Conservation (phyloP, 106 monocot species). For the Phalaenopsis equestris region DNA sequence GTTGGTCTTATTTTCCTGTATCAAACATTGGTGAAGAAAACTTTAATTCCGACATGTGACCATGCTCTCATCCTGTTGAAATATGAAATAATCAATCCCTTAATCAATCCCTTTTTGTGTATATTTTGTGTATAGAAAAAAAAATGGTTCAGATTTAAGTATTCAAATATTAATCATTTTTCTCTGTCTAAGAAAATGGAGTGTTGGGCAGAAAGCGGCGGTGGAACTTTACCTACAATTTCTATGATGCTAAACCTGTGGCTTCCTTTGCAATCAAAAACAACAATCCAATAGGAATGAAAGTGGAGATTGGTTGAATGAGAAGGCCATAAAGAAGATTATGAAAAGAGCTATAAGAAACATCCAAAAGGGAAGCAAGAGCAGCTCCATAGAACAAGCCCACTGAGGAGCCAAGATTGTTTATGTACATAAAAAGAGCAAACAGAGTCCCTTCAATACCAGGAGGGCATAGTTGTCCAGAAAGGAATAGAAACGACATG, state of each 20-base stretch:
- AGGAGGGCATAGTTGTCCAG: constrained; percentile 74
- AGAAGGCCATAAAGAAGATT: constrained; percentile 41
- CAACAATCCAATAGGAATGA: constrained; percentile 54
- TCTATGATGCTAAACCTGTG: constrained; percentile 24
- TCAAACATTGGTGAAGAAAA: background rate
- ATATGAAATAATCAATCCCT: background rate
- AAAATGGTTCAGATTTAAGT: no score
- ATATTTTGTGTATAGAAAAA: no score
- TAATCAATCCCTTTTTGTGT: no score
- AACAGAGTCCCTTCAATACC: constrained; percentile 88
- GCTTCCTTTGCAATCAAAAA: constrained; percentile 72
- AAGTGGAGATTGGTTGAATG: constrained; percentile 39
- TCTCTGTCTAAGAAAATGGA: no score
- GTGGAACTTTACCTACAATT: no score
- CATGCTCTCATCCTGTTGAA: no score
- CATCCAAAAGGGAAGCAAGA: constrained; percentile 47
- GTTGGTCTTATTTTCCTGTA: no score
- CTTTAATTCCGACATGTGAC: background rate
- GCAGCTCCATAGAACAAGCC: constrained; percentile 68
- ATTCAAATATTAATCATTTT: no score
- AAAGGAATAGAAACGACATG: constrained; percentile 81
- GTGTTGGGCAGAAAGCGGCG: no score
- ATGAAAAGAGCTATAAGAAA: constrained; percentile 49
- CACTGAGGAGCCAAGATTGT: constrained; percentile 57
- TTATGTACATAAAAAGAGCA: constrained; percentile 84